Percentiles rank a stretch among this genome's conserved stretches.
phyloP scores from a whole-genome alignment of 1,284 basidiomycete species.

The Papiliotrema laurentii region DNA sequence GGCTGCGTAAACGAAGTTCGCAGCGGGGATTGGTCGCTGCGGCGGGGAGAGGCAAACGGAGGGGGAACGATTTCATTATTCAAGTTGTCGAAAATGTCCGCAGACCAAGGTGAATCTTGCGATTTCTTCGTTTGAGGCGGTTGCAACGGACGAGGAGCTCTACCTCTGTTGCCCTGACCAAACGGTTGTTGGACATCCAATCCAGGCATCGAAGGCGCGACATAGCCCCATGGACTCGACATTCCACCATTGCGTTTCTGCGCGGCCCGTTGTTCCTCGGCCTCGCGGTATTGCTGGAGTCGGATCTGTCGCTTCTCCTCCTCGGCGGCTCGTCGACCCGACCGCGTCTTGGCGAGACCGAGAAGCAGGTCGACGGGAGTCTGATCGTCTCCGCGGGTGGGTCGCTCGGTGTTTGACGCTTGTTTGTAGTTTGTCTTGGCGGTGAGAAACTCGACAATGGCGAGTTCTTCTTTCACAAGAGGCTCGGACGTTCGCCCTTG shows the following conservation, averaged over 20 bases:
- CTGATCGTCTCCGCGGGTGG: constrained; percentile 27
- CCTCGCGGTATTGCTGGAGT: constrained; percentile 40
- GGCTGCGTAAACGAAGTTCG: constrained; percentile 1
- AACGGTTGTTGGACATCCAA: constrained; percentile 48
- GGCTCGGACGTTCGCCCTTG: constrained; percentile 47
- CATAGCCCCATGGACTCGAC: constrained; percentile 43
- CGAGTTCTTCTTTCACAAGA: constrained; percentile 49
- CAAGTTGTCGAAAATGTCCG: constrained; percentile 1
- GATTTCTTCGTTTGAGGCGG: constrained; percentile 27
- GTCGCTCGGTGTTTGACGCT: constrained; percentile 12
- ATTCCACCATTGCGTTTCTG: constrained; percentile 13
- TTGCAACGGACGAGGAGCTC: constrained; percentile 41
- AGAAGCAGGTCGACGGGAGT: constrained; percentile 44
- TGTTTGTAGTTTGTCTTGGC: constrained; percentile 30
- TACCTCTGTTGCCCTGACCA: constrained; percentile 10
- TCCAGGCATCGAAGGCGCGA: constrained; percentile 45
- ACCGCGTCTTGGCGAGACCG: constrained; percentile 42
- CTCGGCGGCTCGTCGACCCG: constrained; percentile 41
- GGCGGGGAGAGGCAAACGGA: constrained; percentile 1
- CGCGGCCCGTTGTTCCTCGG: constrained; percentile 32
- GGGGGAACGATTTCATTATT: constrained; percentile 2
- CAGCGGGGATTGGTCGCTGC: not conserved
- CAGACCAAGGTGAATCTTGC: constrained; percentile 8
- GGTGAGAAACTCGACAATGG: constrained; percentile 48
- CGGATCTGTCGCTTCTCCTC: constrained; percentile 42